Evolutionary conservation across 768 basidiomycete genomes (phyloP).

Genomic region (Naganishia kalamii): DNA sequence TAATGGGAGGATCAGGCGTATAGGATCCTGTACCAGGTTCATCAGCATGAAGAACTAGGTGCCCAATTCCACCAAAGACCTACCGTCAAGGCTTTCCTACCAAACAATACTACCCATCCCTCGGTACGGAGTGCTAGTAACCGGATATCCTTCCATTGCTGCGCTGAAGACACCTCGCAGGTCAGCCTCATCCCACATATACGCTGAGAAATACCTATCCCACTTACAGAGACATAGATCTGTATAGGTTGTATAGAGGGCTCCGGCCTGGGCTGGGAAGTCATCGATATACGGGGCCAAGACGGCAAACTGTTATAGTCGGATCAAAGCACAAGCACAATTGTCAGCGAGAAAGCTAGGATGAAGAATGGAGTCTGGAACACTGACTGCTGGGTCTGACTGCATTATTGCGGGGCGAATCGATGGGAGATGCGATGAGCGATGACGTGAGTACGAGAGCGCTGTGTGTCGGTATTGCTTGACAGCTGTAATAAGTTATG

Average conservation of each 20-base stretch:
- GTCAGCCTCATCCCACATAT: not conserved
- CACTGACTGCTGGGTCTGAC: conserved; percentile 12
- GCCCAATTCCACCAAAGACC: conserved; percentile 1
- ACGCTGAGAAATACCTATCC: not conserved
- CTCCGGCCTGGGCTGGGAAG: conserved; percentile 39
- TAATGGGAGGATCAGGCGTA: conserved; percentile 38
- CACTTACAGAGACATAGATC: conserved; percentile 41
- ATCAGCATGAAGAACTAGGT: not conserved
- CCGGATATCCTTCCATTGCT: conserved; percentile 43
- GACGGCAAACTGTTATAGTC: conserved; percentile 22
- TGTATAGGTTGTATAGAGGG: conserved; percentile 37
- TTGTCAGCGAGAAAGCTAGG: not conserved
- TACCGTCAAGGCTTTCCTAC: conserved; percentile 37
- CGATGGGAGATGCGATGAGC: not conserved
- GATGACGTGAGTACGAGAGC: not conserved
- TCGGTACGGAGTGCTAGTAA: conserved; percentile 23
- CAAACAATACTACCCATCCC: conserved; percentile 39
- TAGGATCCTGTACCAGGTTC: conserved; percentile 30
- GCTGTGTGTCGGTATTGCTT: no score
- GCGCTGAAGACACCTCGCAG: conserved; percentile 27
- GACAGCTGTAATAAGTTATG: no score
- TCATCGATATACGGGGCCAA: conserved; percentile 27
- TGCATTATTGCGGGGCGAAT: not conserved
- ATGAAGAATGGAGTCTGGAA: not conserved
- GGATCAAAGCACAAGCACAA: not conserved